Conservation (phyloP, 495 filamentous ascomycete genomes). For the Staphylotrichum longicolle region DNA sequence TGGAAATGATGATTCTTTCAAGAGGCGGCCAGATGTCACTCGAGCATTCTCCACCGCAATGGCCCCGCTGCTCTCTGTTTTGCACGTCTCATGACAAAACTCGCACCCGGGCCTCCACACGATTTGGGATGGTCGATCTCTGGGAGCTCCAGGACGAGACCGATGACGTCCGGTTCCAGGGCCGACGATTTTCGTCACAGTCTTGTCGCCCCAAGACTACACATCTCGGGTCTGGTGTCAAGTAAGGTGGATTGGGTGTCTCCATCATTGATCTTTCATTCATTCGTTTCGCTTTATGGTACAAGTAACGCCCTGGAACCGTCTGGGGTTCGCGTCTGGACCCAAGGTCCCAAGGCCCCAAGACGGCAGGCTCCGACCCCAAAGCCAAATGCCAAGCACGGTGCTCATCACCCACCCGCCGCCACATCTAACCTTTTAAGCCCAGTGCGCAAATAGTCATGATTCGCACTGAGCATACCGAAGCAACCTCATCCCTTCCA, state of each 20-base stretch:
- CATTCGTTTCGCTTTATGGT: too few species aligned
- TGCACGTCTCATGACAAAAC: conserved; percentile 16
- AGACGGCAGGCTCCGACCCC: conserved; percentile 8
- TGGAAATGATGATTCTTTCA: too few species aligned
- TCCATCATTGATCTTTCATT: too few species aligned
- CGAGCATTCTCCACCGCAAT: conserved; percentile 10
- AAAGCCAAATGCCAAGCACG: conserved; percentile 7
- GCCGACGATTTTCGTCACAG: too few species aligned
- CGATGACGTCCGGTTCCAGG: background rate
- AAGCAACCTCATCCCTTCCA: conserved; percentile 17
- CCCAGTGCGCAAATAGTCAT: background rate
- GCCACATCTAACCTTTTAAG: background rate
- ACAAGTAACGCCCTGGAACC: too few species aligned
- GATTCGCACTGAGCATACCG: conserved; percentile 2
- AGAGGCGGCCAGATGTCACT: conserved; percentile 15
- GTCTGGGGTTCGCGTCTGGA: background rate
- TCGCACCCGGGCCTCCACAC: background rate
- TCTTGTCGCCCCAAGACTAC: too few species aligned
- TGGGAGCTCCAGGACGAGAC: background rate
- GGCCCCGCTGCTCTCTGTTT: conserved; percentile 17
- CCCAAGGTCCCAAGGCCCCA: conserved; percentile 1
- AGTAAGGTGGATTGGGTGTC: too few species aligned
- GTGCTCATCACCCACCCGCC: conserved; percentile 9
- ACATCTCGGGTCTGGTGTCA: too few species aligned
- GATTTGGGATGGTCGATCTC: background rate